phyloP scores from a whole-genome alignment of 495 filamentous ascomycete genomes.

The Talaromyces stipitatus region DNA sequence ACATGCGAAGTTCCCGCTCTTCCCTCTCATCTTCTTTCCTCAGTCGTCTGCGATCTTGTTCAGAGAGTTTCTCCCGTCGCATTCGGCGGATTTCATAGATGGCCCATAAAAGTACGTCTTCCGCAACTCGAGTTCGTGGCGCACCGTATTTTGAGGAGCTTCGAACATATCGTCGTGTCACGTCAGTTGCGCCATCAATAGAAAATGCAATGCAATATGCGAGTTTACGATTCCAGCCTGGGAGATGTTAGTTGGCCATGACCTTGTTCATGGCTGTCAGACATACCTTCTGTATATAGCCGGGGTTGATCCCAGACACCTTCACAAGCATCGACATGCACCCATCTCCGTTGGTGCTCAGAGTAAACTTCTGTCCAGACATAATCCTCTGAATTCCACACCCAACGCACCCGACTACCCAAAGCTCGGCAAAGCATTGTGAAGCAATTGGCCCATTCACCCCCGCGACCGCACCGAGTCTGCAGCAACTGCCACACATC shows the following conservation, averaged over 20 bases:
- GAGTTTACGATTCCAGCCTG: slow-evolving; percentile 86
- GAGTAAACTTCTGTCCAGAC: slow-evolving; percentile 98
- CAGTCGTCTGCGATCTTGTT: slow-evolving; percentile 71
- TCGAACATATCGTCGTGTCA: slow-evolving; percentile 91
- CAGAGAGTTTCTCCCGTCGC: slow-evolving; percentile 68
- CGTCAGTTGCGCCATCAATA: slow-evolving; percentile 88
- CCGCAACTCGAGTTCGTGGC: slow-evolving; percentile 65
- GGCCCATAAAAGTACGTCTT: slow-evolving; percentile 84
- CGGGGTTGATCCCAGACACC: slow-evolving; percentile 92
- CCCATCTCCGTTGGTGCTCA: slow-evolving; percentile 85
- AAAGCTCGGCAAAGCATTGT: slow-evolving; percentile 95
- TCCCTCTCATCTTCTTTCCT: slow-evolving; percentile 86
- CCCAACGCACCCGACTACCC: slow-evolving; percentile 87
- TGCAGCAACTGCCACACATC: slow-evolving; percentile 93
- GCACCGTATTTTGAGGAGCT: slow-evolving; percentile 64
- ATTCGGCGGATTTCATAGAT: slow-evolving; percentile 81
- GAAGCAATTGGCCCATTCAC: slow-evolving; percentile 99
- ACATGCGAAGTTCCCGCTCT: slow-evolving; percentile 71
- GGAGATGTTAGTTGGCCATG: slow-evolving; percentile 3
- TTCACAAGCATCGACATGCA: slow-evolving; percentile 95
- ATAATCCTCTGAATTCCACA: slow-evolving; percentile 97
- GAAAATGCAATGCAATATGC: slow-evolving; percentile 97
- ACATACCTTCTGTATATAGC: slow-evolving; percentile 79
- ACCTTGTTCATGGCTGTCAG: background rate
- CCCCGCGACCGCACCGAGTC: slow-evolving; percentile 73